A percentile compares a stretch with the other conserved stretches of the same genome.
Evolutionary conservation across 139 green algal genomes (phyloP).

Genomic region (Chlamydomonas sp.): DNA sequence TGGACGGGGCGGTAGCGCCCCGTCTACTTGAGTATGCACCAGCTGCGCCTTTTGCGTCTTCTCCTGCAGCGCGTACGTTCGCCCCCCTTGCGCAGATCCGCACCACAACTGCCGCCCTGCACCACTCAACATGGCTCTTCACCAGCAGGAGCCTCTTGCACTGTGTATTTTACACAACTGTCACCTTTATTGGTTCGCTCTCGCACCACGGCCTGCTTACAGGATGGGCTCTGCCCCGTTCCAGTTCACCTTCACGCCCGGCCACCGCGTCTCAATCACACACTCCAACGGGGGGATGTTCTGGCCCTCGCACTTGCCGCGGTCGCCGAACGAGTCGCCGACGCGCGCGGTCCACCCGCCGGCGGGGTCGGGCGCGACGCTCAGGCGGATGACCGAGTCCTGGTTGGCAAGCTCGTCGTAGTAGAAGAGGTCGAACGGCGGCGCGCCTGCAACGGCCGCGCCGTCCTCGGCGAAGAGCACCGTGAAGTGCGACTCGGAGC

Average conservation of each 20-base stretch:
- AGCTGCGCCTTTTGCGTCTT: too few species aligned
- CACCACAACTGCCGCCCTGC: too few species aligned
- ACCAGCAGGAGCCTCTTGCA: too few species aligned
- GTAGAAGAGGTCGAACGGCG: slow-evolving; percentile 46
- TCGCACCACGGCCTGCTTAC: too few species aligned
- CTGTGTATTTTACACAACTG: too few species aligned
- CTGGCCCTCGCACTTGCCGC: slow-evolving; percentile 43
- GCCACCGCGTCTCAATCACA: slow-evolving; percentile 63
- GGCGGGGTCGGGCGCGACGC: background rate
- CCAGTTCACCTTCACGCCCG: slow-evolving; percentile 44
- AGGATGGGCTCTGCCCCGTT: slow-evolving; percentile 51
- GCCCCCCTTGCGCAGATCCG: too few species aligned
- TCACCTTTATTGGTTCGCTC: too few species aligned
- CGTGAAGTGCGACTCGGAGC: slow-evolving; percentile 68
- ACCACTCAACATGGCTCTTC: too few species aligned
- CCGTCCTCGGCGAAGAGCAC: slow-evolving; percentile 36
- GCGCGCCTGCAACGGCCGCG: background rate
- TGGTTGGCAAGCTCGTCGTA: slow-evolving; percentile 58
- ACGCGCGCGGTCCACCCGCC: slow-evolving; percentile 14
- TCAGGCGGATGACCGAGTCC: slow-evolving; percentile 20
- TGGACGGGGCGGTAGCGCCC: too few species aligned
- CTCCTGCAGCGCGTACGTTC: too few species aligned
- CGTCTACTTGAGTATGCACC: too few species aligned
- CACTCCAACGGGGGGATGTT: slow-evolving; percentile 55
- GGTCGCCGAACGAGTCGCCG: slow-evolving; percentile 29